Evolutionary conservation across 768 basidiomycete species (phyloP).

Genomic region (Suillus bovinus): DNA sequence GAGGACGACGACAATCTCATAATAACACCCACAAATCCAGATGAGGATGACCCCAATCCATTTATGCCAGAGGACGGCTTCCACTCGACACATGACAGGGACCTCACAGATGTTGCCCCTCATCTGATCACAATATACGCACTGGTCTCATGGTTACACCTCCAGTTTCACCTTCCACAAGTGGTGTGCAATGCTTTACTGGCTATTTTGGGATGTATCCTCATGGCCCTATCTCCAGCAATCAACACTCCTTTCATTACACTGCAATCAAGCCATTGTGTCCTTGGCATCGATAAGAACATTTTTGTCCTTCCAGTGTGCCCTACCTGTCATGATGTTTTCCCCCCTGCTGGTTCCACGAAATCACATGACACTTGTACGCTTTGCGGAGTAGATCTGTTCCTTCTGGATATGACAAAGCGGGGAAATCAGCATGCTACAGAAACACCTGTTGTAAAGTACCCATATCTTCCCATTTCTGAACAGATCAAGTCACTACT

Average conservation of each 20-base stretch:
- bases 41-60: no score
- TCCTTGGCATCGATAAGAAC: constrained; percentile 17
- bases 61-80: no score
- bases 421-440: neutral
- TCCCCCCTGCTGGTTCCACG: constrained; percentile 5
- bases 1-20: no score
- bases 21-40: no score
- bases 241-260: constrained; percentile 20
- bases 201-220: constrained; percentile 15
- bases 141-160: constrained; percentile 28
- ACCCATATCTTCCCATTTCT: constrained; percentile 10
- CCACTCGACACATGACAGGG: no score
- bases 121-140: constrained; percentile 25
- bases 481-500: constrained; percentile 14
- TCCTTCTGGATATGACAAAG: constrained; percentile 2
- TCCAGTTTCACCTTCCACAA: constrained; percentile 27
- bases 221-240: constrained; percentile 7
- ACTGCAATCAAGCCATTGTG: constrained; percentile 19
- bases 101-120: constrained; percentile 13
- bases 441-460: constrained; percentile 8
- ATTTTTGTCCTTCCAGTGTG: constrained; percentile 25
- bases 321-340: constrained; percentile 22
- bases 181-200: constrained; percentile 27
- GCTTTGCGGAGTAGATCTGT: neutral
- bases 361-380: constrained; percentile 7